Percentiles rank a stretch among this genome's conserved stretches.
Conservation (phyloP, 495 filamentous ascomycete genomes). For the Delitschia confertaspora region DNA sequence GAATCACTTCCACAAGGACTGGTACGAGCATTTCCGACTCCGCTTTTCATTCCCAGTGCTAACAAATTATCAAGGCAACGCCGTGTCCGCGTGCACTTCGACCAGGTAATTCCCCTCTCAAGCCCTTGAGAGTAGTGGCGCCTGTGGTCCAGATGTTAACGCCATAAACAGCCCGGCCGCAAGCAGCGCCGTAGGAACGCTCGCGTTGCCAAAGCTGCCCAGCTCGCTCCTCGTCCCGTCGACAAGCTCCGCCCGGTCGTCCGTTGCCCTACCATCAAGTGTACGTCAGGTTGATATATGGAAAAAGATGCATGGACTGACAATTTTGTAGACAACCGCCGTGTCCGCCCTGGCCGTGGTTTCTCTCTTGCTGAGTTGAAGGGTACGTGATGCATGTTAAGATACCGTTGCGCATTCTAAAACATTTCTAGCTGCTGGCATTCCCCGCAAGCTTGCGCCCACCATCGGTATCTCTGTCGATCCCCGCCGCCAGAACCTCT, state of each 20-base stretch:
- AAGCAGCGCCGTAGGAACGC: slow-evolving; percentile 86
- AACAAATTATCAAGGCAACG: slow-evolving; percentile 47
- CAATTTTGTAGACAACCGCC: slow-evolving; percentile 58
- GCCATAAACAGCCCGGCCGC: slow-evolving; percentile 67
- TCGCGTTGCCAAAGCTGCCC: slow-evolving; percentile 83
- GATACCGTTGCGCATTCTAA: neutral
- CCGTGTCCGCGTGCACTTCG: slow-evolving; percentile 95
- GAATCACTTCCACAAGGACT: slow-evolving; percentile 99
- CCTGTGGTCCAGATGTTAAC: slow-evolving; percentile 36
- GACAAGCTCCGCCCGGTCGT: slow-evolving; percentile 95
- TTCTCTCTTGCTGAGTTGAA: slow-evolving; percentile 97
- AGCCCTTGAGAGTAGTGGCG: slow-evolving; percentile 37
- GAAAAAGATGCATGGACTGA: slow-evolving; percentile 2
- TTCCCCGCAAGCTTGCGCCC: slow-evolving; percentile 84
- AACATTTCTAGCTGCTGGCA: slow-evolving; percentile 73
- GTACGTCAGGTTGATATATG: slow-evolving; percentile 8
- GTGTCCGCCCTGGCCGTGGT: slow-evolving; percentile 89
- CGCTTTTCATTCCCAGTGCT: neutral
- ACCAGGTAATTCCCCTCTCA: slow-evolving; percentile 72
- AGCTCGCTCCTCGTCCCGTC: slow-evolving; percentile 89
- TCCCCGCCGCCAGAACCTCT: slow-evolving; percentile 91
- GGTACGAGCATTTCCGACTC: slow-evolving; percentile 37
- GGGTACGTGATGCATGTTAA: slow-evolving; percentile 30
- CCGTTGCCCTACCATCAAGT: slow-evolving; percentile 89
- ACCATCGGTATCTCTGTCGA: slow-evolving; percentile 97